Evolutionary conservation across 345 rosid species (phyloP).

Genomic region (Linum usitatissimum): DNA sequence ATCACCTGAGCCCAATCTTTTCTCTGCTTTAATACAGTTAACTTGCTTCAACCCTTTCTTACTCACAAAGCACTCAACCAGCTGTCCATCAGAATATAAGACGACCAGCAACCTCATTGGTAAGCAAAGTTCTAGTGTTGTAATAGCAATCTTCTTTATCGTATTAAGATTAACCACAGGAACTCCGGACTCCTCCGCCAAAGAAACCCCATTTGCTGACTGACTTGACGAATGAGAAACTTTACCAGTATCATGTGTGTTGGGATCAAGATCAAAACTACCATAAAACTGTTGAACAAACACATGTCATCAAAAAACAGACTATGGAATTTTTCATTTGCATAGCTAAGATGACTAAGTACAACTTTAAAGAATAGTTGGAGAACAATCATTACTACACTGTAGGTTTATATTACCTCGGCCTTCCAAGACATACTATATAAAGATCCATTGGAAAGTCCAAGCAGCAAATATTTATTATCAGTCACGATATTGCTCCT

Average conservation of each 20-base stretch:
- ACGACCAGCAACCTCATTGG: constrained; percentile 60
- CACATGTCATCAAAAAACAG: background rate
- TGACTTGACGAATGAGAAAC: constrained; percentile 29
- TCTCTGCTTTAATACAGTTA: constrained; percentile 62
- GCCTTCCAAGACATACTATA: constrained; percentile 92
- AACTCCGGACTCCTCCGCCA: constrained; percentile 32
- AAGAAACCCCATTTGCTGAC: constrained; percentile 41
- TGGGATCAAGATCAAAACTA: constrained; percentile 49
- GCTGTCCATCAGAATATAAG: constrained; percentile 60
- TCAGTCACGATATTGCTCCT: constrained; percentile 91
- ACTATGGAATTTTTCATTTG: constrained; percentile 1
- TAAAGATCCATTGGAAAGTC: constrained; percentile 79
- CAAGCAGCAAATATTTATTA: constrained; percentile 63
- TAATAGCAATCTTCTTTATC: constrained; percentile 37
- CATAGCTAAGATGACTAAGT: background rate
- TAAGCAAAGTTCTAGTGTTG: constrained; percentile 62
- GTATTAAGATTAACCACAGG: constrained; percentile 19
- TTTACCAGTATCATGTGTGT: constrained; percentile 21
- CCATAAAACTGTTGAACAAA: constrained; percentile 57
- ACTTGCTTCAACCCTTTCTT: constrained; percentile 73
- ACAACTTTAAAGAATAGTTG: background rate
- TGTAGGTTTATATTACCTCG: constrained; percentile 48
- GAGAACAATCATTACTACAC: constrained; percentile 6
- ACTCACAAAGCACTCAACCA: constrained; percentile 65
- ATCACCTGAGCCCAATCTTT: constrained; percentile 61